A percentile compares a stretch with the other conserved stretches of the same genome.
Conservation (phyloP, 257 asterid genomes). For the Perilla frutescens region DNA sequence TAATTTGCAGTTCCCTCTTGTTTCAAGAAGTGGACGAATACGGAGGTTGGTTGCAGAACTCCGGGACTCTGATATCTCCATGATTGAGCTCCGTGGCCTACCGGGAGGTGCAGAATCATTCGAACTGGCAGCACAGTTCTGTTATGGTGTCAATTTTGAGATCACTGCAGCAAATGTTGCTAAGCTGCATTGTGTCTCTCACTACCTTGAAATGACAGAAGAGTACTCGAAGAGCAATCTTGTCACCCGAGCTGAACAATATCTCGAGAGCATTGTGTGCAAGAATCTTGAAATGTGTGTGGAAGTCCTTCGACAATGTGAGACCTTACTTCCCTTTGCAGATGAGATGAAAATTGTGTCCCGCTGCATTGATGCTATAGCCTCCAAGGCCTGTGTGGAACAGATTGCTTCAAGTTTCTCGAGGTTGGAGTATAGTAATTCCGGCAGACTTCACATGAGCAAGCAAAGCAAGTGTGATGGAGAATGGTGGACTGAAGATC, state of each 20-base stretch:
- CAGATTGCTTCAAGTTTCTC: slow-evolving; percentile 95
- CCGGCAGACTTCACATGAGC: slow-evolving; percentile 93
- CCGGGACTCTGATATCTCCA: slow-evolving; percentile 59
- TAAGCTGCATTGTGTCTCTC: slow-evolving; percentile 67
- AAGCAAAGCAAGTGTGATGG: slow-evolving; percentile 64
- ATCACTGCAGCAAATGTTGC: slow-evolving; percentile 79
- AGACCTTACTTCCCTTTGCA: slow-evolving; percentile 80
- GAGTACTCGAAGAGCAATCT: slow-evolving; percentile 78
- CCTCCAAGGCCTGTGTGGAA: slow-evolving; percentile 90
- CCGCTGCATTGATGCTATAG: slow-evolving; percentile 81
- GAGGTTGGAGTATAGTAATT: slow-evolving; percentile 81
- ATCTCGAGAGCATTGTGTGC: slow-evolving; percentile 72
- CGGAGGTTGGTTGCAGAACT: slow-evolving; percentile 74
- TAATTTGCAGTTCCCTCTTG: slow-evolving; percentile 79
- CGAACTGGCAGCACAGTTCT: slow-evolving; percentile 87
- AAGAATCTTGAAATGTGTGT: slow-evolving; percentile 76
- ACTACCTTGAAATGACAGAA: slow-evolving; percentile 86
- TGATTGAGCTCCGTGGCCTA: slow-evolving; percentile 65
- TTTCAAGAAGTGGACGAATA: slow-evolving; percentile 81
- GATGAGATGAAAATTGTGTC: slow-evolving; percentile 67
- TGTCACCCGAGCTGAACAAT: slow-evolving; percentile 70
- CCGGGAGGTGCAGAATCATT: slow-evolving; percentile 84
- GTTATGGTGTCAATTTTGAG: slow-evolving; percentile 86
- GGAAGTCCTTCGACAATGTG: slow-evolving; percentile 77
- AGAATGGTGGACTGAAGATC: slow-evolving; percentile 96